Conservation (phyloP, 306 rosid genomes). For the Rubus idaeus region DNA sequence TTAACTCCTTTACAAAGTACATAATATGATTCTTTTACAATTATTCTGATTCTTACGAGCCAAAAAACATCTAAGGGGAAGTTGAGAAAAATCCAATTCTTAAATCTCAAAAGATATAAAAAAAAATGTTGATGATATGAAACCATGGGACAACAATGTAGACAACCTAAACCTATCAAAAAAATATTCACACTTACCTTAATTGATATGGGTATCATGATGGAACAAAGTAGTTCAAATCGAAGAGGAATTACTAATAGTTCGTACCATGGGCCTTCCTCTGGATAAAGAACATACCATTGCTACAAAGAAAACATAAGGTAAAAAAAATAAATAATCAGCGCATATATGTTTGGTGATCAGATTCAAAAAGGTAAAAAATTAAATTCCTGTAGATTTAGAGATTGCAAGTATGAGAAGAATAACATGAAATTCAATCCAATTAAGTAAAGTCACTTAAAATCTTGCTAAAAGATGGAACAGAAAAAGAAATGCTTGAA, state of each 20-base stretch:
- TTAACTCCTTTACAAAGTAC: neutral
- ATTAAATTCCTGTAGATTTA: neutral
- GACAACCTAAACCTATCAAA: conserved; percentile 13
- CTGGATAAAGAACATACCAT: conserved; percentile 93
- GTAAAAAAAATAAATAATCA: neutral
- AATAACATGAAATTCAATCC: neutral
- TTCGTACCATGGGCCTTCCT: conserved; percentile 94
- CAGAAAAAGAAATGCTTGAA: neutral
- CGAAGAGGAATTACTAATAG: conserved; percentile 93
- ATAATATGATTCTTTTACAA: neutral
- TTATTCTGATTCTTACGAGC: neutral
- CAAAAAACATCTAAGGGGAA: too few species aligned
- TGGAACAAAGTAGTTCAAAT: conserved; percentile 96
- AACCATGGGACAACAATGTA: conserved; percentile 21
- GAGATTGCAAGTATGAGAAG: too few species aligned
- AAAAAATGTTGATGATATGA: conserved; percentile 18
- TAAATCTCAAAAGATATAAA: neutral
- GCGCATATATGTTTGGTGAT: conserved; percentile 23
- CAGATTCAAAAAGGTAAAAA: neutral
- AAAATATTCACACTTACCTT: conserved; percentile 57
- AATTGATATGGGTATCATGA: conserved; percentile 99
- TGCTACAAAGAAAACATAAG: conserved; percentile 44
- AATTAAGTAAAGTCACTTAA: neutral
- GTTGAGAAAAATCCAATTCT: neutral
- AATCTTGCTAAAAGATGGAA: neutral